These are phyloP conservation scores for Leishmania gerbilli DNA, from an alignment of 208 protist genomes.

Conservation along the genomic window DNA sequence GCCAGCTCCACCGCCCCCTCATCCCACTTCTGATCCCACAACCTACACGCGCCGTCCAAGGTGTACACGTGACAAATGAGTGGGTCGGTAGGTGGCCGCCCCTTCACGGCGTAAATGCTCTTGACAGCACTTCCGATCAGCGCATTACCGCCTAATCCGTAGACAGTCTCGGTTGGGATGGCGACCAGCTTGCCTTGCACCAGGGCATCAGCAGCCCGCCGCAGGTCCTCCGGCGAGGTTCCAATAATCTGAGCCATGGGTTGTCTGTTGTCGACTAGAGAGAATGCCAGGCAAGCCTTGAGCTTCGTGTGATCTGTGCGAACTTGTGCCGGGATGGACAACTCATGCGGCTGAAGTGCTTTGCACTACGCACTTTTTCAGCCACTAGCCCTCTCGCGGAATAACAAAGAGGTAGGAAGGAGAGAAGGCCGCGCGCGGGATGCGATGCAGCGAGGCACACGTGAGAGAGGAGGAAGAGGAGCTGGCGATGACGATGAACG, in stretches of 20 bases:
- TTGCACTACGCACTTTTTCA: background rate
- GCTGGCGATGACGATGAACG: background rate
- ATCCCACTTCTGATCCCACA: slow-evolving; percentile 68
- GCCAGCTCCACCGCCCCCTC: slow-evolving; percentile 54
- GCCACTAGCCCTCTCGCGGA: background rate
- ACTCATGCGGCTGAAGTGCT: background rate
- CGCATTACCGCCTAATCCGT: slow-evolving; percentile 97
- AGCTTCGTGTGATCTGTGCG: background rate
- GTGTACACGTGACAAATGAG: slow-evolving; percentile 95
- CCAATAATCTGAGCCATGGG: slow-evolving; percentile 59
- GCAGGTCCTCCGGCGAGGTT: slow-evolving; percentile 43
- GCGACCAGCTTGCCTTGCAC: slow-evolving; percentile 86
- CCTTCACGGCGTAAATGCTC: slow-evolving; percentile 96
- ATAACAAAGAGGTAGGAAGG: background rate
- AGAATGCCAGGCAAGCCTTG: background rate
- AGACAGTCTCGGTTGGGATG: slow-evolving; percentile 99
- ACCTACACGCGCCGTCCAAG: slow-evolving; percentile 53
- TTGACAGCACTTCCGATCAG: slow-evolving; percentile 76
- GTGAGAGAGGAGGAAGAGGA: background rate
- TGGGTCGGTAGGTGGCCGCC: slow-evolving; percentile 94
- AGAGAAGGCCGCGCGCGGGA: background rate
- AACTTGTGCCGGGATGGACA: background rate
- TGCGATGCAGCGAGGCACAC: background rate
- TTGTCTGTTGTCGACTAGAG: background rate
- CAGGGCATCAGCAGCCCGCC: slow-evolving; percentile 52